Base-by-base conservation (phyloP, 345 rosid genomes). In the Kandelia obovata region DNA sequence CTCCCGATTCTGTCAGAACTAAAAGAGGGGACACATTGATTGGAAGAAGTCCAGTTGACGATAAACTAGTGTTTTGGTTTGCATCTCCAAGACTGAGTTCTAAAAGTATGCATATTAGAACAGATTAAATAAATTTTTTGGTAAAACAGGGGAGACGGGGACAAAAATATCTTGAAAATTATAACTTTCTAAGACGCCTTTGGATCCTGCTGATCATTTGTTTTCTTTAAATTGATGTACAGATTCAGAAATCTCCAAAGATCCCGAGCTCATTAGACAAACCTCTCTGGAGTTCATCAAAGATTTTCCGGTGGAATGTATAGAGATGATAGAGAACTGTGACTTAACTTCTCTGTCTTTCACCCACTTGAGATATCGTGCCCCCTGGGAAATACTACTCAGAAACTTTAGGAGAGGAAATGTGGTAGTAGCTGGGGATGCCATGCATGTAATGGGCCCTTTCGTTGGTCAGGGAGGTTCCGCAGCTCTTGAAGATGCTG, bases 401-500 rank as follows among this genome's bases (percentile, higher is more conserved):
- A 82, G 73, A 3, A 78, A 59, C 26, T 82, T 76, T 27, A 69
- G 82, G 46, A 73, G 66, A 25, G 88, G 88, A 66, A 75, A 79
- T 0, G 80, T 78, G 53, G 84, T 86, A 17, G 86, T 86, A 4
- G 86, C 88, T 4, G 83, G 92, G 0, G 84, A 84, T 28, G 84
- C 85, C 1, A 75, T 85, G 85, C 90, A 84, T 19, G 74, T 73
- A 7, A 85, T 84, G 92, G 80, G 80, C 30, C 92, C 86, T 1
- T 82, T 82, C 73, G 55, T 84, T 1, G 87, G 78, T 49, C 88
- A 84, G 43, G 90, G 87, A 0, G 88, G 87, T 61, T 80, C 83
- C 0, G 81, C 84, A 0, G 78, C 79, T 0, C 37, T 83, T 23
- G 92, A 86, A 70, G 90, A 86, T 53, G 84, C 86, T 0, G 67